phyloP scores from a whole-genome alignment of 2,329 filamentous ascomycete genomes.

The Pestalotiopsis sp. region DNA sequence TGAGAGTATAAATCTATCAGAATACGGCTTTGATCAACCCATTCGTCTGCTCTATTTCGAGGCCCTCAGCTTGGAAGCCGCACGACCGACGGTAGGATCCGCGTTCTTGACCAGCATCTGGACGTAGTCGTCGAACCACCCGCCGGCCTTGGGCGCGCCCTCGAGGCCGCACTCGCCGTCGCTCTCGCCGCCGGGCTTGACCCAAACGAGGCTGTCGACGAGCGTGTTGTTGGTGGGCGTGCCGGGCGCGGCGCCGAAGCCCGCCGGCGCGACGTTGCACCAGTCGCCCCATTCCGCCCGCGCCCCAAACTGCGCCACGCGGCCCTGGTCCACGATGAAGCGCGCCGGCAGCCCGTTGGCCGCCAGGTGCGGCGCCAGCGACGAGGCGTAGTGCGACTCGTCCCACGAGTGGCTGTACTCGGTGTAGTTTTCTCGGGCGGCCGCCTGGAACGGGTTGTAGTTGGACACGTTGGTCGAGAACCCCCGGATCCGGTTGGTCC shows the following conservation, averaged over 20 bases:
- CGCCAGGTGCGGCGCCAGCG: constrained; percentile 40
- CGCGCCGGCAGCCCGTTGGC: constrained; percentile 41
- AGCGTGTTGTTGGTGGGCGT: constrained; percentile 37
- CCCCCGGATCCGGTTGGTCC: constrained; percentile 36
- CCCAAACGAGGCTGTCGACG: constrained; percentile 47
- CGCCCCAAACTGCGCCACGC: constrained; percentile 38
- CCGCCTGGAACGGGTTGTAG: constrained; percentile 43
- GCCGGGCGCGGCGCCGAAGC: constrained; percentile 40
- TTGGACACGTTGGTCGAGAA: constrained; percentile 49
- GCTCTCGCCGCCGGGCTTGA: constrained; percentile 47
- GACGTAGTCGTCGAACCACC: constrained; percentile 45
- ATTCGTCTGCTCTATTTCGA: neutral
- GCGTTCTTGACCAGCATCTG: constrained; percentile 44
- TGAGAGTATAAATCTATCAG: neutral
- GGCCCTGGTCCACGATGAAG: constrained; percentile 50
- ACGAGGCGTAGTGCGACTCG: constrained; percentile 42
- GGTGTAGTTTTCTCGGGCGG: constrained; percentile 41
- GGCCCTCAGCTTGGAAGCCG: neutral
- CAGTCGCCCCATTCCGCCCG: constrained; percentile 44
- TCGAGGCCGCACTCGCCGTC: constrained; percentile 42
- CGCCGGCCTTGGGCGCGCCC: constrained; percentile 40
- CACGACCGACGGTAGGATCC: constrained; percentile 20
- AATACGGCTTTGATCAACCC: neutral
- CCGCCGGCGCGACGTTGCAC: constrained; percentile 45
- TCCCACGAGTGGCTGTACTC: constrained; percentile 42